These are phyloP conservation scores for Rubia balearica DNA, from an alignment of 305 asterid species.

Conservation along the genomic window DNA sequence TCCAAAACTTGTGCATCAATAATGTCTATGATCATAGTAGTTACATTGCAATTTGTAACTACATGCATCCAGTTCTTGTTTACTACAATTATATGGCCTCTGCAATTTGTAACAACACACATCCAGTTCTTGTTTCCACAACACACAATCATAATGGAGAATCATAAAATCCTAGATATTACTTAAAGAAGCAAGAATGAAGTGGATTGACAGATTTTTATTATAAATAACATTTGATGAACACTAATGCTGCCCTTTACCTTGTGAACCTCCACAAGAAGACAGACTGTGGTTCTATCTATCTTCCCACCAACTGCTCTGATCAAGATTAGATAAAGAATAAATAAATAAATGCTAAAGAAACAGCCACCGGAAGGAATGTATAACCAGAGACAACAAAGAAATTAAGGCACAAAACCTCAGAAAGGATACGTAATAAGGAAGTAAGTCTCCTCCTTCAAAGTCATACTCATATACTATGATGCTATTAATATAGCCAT, in stretches of 20 bases:
- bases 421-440: slow-evolving; percentile 20
- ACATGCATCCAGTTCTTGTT: neutral
- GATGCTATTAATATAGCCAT: slow-evolving; percentile 21
- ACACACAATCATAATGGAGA: neutral
- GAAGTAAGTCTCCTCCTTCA: slow-evolving; percentile 20
- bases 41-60: neutral
- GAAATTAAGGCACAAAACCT: slow-evolving; percentile 15
- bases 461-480: slow-evolving; percentile 16
- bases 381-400: neutral
- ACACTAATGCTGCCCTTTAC: slow-evolving; percentile 1
- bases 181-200: neutral
- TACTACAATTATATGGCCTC: neutral
- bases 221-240: neutral
- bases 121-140: slow-evolving; percentile 5
- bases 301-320: slow-evolving; percentile 21
- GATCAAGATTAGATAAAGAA: slow-evolving; percentile 9
- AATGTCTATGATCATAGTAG: neutral
- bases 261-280: slow-evolving; percentile 20
- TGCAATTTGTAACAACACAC: too few species aligned
- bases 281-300: slow-evolving; percentile 16
- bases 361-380: neutral
- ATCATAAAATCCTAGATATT: neutral
- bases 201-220: slow-evolving; percentile 3
- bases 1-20: neutral
- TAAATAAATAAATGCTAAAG: neutral